Evolutionary conservation across 805 yeast genomes (phyloP), one percentile per base, ranked within the genome.

Genomic region (Wickerhamomyces queroliae): DNA sequence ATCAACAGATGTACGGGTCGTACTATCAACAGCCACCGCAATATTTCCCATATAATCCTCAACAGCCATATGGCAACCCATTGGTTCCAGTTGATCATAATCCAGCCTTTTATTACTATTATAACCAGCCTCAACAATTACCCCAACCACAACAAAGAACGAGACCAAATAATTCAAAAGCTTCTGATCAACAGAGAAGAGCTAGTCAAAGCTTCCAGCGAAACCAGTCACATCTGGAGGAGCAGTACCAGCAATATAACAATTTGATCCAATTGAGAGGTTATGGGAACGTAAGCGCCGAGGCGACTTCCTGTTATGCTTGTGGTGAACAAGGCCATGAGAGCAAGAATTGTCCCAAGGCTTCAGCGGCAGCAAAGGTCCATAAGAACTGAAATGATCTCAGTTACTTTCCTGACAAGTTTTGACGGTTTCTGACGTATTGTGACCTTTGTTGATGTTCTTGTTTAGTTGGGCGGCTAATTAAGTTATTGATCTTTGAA

Each of bases 291-390:
- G 10, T 15, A 8, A 5, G 13, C 10, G 10, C 20, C 15, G 13
- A 10, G 31, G 13, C 10, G 9, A 8, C n/a, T 25, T 17, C 10
- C 15, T 48, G 52, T 30, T 43, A 44, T 29, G 25, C 36, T 4
- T 48, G 52, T 15, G 50, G 52, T 2, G 39, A 33, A 17, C 15
- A 4, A 1, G 51, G 53, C 18, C 53, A 49, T n/a, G 42, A 47
- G 33, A 38, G 46, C 21, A 43, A 36, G 19, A 33, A 40, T 9
- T 49, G 53, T 18, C 43, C 41, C 3, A 7, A 16, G 2, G 7
- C 17, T n/a, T 4, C 18, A 6, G 13, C 10, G n/a, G n/a, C n/a
- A n/a, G n/a, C n/a, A n/a, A n/a, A n/a, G n/a, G n/a, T n/a, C n/a
- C n/a, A n/a, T n/a, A n/a, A n/a, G n/a, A n/a, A n/a, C n/a, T n/a